Conservation (phyloP, 2,329 filamentous ascomycete species). For the Penicillium sclerotigenum region DNA sequence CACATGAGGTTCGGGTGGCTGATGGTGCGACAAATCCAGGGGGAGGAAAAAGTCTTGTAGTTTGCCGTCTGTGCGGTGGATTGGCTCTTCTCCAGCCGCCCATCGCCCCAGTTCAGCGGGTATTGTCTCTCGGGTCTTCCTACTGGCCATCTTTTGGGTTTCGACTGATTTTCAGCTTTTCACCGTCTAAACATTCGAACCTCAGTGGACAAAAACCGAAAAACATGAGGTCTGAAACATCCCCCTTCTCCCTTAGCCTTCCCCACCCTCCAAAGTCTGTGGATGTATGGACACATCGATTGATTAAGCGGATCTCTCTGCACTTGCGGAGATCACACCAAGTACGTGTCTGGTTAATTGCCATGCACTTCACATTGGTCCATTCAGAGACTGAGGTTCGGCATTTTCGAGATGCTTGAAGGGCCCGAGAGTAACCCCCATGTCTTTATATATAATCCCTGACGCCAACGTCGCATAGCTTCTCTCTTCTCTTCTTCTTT, state of each 20-base stretch:
- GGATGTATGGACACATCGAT: neutral
- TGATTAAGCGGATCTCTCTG: neutral
- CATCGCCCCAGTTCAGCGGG: slow-evolving; percentile 12
- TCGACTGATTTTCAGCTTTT: neutral
- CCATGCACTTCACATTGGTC: slow-evolving; percentile 4
- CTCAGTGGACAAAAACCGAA: neutral
- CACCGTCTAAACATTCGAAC: neutral
- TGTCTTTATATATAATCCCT: slow-evolving; percentile 22
- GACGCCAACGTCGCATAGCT: slow-evolving; percentile 13
- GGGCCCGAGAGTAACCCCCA: slow-evolving; percentile 6
- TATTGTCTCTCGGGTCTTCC: slow-evolving; percentile 8
- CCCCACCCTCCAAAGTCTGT: slow-evolving; percentile 3
- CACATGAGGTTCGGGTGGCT: slow-evolving; percentile 5
- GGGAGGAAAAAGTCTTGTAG: slow-evolving; percentile 7
- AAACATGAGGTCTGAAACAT: slow-evolving; percentile 16
- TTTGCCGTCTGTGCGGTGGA: slow-evolving; percentile 16
- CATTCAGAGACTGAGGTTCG: slow-evolving; percentile 4
- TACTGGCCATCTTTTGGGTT: slow-evolving; percentile 12
- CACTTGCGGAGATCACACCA: neutral
- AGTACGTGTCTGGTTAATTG: slow-evolving; percentile 24
- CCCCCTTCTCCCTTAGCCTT: slow-evolving; percentile 13
- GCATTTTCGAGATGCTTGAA: neutral
- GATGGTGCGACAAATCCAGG: slow-evolving; percentile 22
- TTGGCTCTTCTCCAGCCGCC: slow-evolving; percentile 21
- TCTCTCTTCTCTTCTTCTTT: slow-evolving; percentile 16